phyloP scores from a whole-genome alignment of 108 stramenopile genomes.

The Skeletonema potamos region DNA sequence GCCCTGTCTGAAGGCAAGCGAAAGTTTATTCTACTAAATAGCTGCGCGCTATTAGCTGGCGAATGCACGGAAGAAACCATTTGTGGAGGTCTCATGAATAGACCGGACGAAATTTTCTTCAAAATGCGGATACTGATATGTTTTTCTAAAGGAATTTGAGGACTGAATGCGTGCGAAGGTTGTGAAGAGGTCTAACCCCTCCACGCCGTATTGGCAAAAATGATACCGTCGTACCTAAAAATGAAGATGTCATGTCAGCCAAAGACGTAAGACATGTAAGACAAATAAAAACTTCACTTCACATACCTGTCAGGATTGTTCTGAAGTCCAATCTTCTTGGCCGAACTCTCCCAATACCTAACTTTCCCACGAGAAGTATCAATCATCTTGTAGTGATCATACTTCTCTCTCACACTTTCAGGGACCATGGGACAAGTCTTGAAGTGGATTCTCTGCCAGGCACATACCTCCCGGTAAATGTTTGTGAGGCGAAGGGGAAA shows the following conservation, averaged over 20 bases:
- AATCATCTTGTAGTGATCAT: constrained; percentile 42
- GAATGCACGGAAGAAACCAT: neutral
- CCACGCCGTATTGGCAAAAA: constrained; percentile 31
- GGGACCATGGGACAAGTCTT: constrained; percentile 49
- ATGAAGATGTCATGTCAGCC: neutral
- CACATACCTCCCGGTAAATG: constrained; percentile 51
- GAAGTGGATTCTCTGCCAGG: constrained; percentile 61
- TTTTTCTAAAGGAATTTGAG: neutral
- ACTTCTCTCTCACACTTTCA: constrained; percentile 25
- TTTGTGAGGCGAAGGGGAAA: constrained; percentile 44
- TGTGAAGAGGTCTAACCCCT: constrained; percentile 14
- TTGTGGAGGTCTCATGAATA: neutral
- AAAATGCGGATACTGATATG: constrained; percentile 4
- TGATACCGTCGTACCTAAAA: constrained; percentile 43
- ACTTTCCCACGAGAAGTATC: constrained; percentile 49
- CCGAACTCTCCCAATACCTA: constrained; percentile 47
- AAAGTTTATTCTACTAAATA: neutral
- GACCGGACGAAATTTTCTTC: neutral
- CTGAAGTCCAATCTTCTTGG: constrained; percentile 48
- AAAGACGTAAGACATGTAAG: neutral
- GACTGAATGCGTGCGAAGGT: neutral
- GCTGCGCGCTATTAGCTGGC: neutral
- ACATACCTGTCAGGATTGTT: constrained; percentile 48
- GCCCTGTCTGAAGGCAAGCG: neutral
- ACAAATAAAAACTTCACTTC: neutral